Percentiles rank a stretch among this genome's conserved stretches.
Evolutionary conservation across 2,329 filamentous ascomycete species (phyloP).

Genomic region (Microcera coccophila): DNA sequence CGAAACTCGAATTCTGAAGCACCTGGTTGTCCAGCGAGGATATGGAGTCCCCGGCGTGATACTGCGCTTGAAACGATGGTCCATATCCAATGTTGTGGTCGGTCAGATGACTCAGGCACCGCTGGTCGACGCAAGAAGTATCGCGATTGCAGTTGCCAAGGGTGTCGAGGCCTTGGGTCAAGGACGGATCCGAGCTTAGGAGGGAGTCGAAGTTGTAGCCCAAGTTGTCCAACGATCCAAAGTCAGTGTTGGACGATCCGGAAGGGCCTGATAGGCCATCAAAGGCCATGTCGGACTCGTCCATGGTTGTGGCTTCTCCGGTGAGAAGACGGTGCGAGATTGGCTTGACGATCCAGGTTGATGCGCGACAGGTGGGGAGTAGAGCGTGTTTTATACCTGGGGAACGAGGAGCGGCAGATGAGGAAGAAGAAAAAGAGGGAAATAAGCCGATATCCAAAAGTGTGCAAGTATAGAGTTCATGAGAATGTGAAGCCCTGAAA

Average conservation of each 20-base stretch:
- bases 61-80: not conserved
- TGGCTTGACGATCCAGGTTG: too few species aligned
- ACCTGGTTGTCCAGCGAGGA: not conserved
- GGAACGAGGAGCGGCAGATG: too few species aligned
- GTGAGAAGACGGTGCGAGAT: too few species aligned
- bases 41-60: not conserved
- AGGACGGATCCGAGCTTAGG: constrained; percentile 20
- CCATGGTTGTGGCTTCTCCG: not conserved
- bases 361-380: too few species aligned
- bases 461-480: too few species aligned
- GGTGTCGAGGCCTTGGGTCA: constrained; percentile 25
- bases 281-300: constrained; percentile 10
- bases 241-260: constrained; percentile 1
- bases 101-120: constrained; percentile 24
- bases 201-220: constrained; percentile 31
- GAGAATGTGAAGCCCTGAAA: too few species aligned
- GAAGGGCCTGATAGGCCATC: constrained; percentile 13
- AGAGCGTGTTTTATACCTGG: too few species aligned
- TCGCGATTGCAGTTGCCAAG: constrained; percentile 29
- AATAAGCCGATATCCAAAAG: too few species aligned
- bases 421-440: too few species aligned
- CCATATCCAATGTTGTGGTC: constrained; percentile 4
- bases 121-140: constrained; percentile 30
- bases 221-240: constrained; percentile 18
- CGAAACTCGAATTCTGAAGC: not conserved